Conservation (phyloP, 805 yeast species). For the Metschnikowia henanensis region DNA sequence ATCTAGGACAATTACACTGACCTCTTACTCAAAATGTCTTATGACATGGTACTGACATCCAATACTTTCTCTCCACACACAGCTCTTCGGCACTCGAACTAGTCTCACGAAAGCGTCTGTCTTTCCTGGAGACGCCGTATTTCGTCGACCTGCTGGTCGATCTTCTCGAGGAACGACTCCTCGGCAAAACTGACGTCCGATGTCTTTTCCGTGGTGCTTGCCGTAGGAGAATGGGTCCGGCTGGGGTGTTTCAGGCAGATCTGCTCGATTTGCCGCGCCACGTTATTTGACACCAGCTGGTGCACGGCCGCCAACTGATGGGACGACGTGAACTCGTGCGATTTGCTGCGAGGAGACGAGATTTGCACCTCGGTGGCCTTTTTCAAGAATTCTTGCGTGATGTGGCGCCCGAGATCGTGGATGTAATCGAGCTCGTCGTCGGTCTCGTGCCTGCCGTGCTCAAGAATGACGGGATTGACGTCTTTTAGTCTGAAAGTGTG, state of each 20-base stretch:
- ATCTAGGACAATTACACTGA: no score
- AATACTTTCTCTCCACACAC: no score
- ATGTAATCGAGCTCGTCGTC: slow-evolving; percentile 20
- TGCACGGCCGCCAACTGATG: slow-evolving; percentile 24
- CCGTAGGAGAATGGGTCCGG: slow-evolving; percentile 9
- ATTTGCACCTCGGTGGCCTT: slow-evolving; percentile 33
- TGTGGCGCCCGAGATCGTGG: slow-evolving; percentile 34
- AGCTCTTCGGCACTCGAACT: no score
- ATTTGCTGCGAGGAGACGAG: slow-evolving; percentile 7
- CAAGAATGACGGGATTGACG: background rate
- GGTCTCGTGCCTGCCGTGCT: background rate
- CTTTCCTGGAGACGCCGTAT: slow-evolving; percentile 14
- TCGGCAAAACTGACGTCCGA: slow-evolving; percentile 22
- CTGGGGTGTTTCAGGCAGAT: slow-evolving; percentile 10
- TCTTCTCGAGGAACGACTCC: slow-evolving; percentile 26
- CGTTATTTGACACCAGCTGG: slow-evolving; percentile 31
- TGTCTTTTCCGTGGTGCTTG: background rate
- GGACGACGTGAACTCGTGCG: slow-evolving; percentile 7
- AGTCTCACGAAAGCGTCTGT: slow-evolving; percentile 1
- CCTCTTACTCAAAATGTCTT: no score
- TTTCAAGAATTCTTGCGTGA: slow-evolving; percentile 31
- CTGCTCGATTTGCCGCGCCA: slow-evolving; percentile 29
- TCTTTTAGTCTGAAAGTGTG: background rate
- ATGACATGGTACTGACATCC: no score
- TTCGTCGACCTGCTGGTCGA: slow-evolving; percentile 28